Conservation (phyloP, 305 asterid species). For the Solanum aculeatissimum region DNA sequence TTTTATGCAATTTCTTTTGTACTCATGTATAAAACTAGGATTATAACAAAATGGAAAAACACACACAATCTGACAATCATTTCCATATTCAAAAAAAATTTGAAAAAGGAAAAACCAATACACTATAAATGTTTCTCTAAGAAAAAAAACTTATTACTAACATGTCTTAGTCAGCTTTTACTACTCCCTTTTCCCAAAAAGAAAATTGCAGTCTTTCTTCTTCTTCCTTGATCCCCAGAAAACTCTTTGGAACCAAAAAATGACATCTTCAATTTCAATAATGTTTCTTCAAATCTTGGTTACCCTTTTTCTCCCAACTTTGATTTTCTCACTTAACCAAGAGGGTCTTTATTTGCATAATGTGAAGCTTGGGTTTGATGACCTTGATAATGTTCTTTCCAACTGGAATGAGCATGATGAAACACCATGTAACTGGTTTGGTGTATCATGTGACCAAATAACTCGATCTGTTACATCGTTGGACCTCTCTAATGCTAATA, state of each 20-base stretch:
- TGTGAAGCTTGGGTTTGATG: constrained; percentile 55
- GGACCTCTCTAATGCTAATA: constrained; percentile 65
- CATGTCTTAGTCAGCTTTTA: constrained; percentile 30
- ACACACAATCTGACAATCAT: neutral
- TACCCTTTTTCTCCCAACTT: constrained; percentile 9
- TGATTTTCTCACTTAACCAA: constrained; percentile 35
- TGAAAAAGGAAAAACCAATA: neutral
- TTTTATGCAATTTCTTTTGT: neutral
- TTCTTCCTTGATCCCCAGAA: neutral
- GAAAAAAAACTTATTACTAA: neutral
- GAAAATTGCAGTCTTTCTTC: neutral
- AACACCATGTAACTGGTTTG: constrained; percentile 77
- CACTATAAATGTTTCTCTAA: constrained; percentile 11
- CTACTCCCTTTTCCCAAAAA: neutral
- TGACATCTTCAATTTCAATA: constrained; percentile 5
- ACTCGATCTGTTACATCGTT: constrained; percentile 38
- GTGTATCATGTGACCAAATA: constrained; percentile 48
- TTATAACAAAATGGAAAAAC: neutral
- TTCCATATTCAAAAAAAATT: neutral
- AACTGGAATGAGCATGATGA: constrained; percentile 51
- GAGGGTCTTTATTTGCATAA: constrained; percentile 52
- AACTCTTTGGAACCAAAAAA: neutral
- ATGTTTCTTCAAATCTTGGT: constrained; percentile 6
- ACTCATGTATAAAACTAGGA: neutral
- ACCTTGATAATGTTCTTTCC: constrained; percentile 54